Base-by-base conservation (phyloP, 2,329 filamentous ascomycete species). In the Dryadomyces quercivorus region DNA sequence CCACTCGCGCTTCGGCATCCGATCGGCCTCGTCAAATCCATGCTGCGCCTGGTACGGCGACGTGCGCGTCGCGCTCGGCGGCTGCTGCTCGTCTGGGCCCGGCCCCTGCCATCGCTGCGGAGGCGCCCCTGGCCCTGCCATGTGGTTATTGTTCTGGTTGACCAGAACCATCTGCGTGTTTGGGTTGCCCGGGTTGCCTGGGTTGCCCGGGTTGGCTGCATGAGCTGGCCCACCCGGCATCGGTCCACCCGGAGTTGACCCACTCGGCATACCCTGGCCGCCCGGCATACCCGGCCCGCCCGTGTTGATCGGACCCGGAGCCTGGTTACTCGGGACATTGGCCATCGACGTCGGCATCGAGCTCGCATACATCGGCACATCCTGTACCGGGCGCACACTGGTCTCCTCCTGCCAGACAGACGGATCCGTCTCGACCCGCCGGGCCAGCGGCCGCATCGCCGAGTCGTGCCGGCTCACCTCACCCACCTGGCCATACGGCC, bases 351-450 rank as follows among this genome's bases (percentile, higher is more conserved):
- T 5, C 10, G 36, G 36, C 36, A 40, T 40, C 36, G 36, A 13
- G 36, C 36, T 20, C 12, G 42, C 5, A 70, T 9, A 73, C 70
- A 68, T 36, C 61, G 13, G 66, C n/a, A 77, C 73, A 16, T 84
- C 80, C 61, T 82, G 78, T 38, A 95, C 81, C 56, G 91, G 86
- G 50, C 90, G 82, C 44, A 92, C 89, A 50, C 86, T 90, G 60
- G 82, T 85, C 68, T 95, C 90, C 65, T 88, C 86, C 63, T 89
- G 85, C 83, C 85, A 89, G 5, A 87, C 78, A 21, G 86, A 80
- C 5, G 87, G 88, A 65, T 97, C 92, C n/a, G 86, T 88, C 65
- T 96, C 91, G 52, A 95, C 88, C 55, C 86, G 70, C 53, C 77
- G 72, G 64, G 72, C 81, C 56, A 74, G 72, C 36, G 74, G 78